Base-by-base conservation (phyloP, 805 yeast genomes). In the Candida schatavii region DNA sequence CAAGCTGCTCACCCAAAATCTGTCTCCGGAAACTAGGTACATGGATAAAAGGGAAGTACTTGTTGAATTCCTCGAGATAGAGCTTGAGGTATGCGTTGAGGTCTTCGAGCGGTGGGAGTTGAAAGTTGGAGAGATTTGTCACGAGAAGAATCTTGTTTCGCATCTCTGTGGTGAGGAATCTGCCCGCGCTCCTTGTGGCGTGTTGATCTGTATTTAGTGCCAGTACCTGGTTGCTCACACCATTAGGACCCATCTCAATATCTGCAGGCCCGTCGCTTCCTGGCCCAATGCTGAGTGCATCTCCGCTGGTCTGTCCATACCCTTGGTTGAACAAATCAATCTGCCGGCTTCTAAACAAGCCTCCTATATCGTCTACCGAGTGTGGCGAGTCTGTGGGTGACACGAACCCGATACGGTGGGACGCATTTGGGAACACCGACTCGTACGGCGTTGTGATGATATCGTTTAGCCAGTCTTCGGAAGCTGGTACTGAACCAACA, bases 21-120 rank as follows among this genome's bases (percentile, higher is more conserved):
- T 15, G 18, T 33, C 56, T 61, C 37, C 59, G 46, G 78, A 71
- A 37, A 75, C 76, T 59, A 17, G 87, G 86, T 35, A 85, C 65
- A 62, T 89, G 96, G 47, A 90, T 78, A 57, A 89, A 88, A 19
- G 95, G 90, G 62, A 88, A 83, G 57, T 85, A 89, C 42, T 78
- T 78, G 65, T 85, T 85, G 62, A 88, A 89, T 54, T 88, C 89
- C 39, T 75, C 72, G 49, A 80, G 86, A 63, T 81, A 90, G 10
- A 89, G 68, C n/a, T 77, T 73, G 50, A 85, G 75, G 59, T 87
- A 90, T 36, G 79, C 75, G 57, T 88, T 89, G 52, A 90, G 66
- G 50, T 89, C 96, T 18, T 78, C 81, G 37, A 83, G 66, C 7
- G 81, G 77, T 0, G 96, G 96, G 50, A 89, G 83, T 50, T 85